These are phyloP conservation scores for Candida vartiovaarae DNA, from an alignment of 805 yeast species.

Conservation along the genomic window DNA sequence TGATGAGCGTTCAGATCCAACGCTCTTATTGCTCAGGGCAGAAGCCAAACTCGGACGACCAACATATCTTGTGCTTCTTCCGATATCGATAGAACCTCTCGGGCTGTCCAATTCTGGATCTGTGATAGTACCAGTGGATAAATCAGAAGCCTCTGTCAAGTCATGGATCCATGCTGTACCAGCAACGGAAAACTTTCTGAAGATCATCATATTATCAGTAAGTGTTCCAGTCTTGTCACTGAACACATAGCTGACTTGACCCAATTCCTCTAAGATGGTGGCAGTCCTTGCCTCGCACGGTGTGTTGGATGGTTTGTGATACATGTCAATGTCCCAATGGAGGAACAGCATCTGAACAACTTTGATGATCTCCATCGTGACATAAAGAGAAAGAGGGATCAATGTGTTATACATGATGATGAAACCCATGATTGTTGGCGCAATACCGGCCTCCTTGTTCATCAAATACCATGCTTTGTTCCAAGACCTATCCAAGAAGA, in stretches of 20 bases:
- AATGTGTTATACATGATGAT: slow-evolving; percentile 95
- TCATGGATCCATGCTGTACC: slow-evolving; percentile 91
- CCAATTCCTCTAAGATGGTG: slow-evolving; percentile 90
- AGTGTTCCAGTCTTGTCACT: slow-evolving; percentile 97
- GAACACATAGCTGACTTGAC: slow-evolving; percentile 91
- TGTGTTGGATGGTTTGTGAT: slow-evolving; percentile 73
- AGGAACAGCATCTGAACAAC: slow-evolving; percentile 75
- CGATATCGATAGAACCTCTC: slow-evolving; percentile 33
- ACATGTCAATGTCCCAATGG: slow-evolving; percentile 94
- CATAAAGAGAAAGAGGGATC: slow-evolving; percentile 91
- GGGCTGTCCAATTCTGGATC: slow-evolving; percentile 1
- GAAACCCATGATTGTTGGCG: slow-evolving; percentile 91
- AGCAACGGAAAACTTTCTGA: slow-evolving; percentile 78
- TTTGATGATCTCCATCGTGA: slow-evolving; percentile 93
- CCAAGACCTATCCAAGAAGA: slow-evolving; percentile 35
- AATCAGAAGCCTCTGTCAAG: slow-evolving; percentile 31
- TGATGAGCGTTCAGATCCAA: background rate
- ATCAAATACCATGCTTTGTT: slow-evolving; percentile 66
- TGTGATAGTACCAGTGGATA: background rate
- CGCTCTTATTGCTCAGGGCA: slow-evolving; percentile 20
- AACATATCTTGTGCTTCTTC: slow-evolving; percentile 32
- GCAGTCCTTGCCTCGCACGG: slow-evolving; percentile 96
- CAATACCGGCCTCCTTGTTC: slow-evolving; percentile 70
- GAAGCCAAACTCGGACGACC: slow-evolving; percentile 59
- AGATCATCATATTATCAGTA: slow-evolving; percentile 91